Evolutionary conservation across 495 filamentous ascomycete species (phyloP).

Genomic region (Parmelia sp.): DNA sequence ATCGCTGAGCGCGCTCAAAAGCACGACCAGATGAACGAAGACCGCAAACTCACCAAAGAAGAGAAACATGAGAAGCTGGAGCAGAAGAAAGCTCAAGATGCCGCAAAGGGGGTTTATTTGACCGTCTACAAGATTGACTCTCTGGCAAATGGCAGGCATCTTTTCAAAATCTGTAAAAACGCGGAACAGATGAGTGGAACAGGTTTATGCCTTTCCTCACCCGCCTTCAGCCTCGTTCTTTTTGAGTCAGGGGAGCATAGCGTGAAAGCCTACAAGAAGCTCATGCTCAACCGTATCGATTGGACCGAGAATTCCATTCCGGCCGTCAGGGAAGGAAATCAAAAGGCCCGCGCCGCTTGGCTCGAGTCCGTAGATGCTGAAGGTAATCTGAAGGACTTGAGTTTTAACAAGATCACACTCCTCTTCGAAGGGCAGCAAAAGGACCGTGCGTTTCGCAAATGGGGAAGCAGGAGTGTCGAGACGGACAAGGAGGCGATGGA

Average conservation of each 20-base stretch:
- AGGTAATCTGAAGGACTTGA: constrained; percentile 72
- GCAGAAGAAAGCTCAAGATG: constrained; percentile 78
- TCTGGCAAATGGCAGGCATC: constrained; percentile 82
- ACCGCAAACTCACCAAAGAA: constrained; percentile 86
- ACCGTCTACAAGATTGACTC: constrained; percentile 83
- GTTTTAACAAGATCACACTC: constrained; percentile 68
- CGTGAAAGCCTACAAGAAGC: constrained; percentile 73
- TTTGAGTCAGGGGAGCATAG: constrained; percentile 83
- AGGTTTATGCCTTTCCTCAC: constrained; percentile 83
- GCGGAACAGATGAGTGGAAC: constrained; percentile 81
- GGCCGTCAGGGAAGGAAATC: constrained; percentile 51
- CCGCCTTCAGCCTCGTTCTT: constrained; percentile 78
- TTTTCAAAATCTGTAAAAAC: constrained; percentile 87
- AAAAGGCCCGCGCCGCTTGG: constrained; percentile 61
- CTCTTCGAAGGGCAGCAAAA: constrained; percentile 86
- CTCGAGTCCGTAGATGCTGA: constrained; percentile 71
- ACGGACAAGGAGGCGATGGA: constrained; percentile 84
- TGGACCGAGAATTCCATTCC: constrained; percentile 87
- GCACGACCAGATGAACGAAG: constrained; percentile 75
- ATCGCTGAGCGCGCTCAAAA: constrained; percentile 75
- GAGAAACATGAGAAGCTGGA: constrained; percentile 79
- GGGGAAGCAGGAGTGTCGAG: constrained; percentile 79
- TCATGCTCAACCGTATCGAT: constrained; percentile 87
- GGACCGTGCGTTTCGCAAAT: constrained; percentile 70
- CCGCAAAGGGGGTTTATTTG: constrained; percentile 72